Conservation (phyloP, 1,284 basidiomycete genomes). For the Trametes versicolor region DNA sequence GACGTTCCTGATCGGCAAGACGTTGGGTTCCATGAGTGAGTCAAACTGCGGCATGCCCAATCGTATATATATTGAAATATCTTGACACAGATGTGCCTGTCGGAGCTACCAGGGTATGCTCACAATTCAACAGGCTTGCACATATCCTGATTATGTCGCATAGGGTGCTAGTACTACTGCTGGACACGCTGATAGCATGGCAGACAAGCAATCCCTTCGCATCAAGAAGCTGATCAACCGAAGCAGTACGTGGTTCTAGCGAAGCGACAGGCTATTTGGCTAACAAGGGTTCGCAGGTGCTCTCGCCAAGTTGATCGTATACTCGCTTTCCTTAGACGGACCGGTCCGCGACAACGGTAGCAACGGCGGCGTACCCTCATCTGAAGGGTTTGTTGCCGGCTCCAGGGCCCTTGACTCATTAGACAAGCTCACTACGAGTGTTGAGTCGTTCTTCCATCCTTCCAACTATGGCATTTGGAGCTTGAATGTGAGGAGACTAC, state of each 20-base stretch:
- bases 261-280: conserved; percentile 18
- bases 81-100: conserved; percentile 71
- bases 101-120: conserved; percentile 66
- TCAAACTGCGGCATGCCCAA: conserved; percentile 23
- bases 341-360: conserved; percentile 57
- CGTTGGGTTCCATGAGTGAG: conserved; percentile 88
- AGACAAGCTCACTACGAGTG: conserved; percentile 90
- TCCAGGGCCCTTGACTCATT: conserved; percentile 92
- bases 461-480: conserved; percentile 84
- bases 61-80: background rate
- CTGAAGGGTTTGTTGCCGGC: conserved; percentile 78
- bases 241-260: conserved; percentile 59
- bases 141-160: background rate
- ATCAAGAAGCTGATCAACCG: conserved; percentile 84
- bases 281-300: conserved; percentile 57
- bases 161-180: conserved; percentile 73
- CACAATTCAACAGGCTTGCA: conserved; percentile 4
- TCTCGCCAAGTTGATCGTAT: conserved; percentile 90
- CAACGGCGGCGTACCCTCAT: conserved; percentile 41
- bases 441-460: conserved; percentile 94
- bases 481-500: conserved; percentile 52
- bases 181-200: conserved; percentile 72
- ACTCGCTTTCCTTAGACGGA: conserved; percentile 91
- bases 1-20: conserved; percentile 87
- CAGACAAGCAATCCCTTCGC: conserved; percentile 70